Evolutionary conservation across 2,329 filamentous ascomycete species (phyloP).

Genomic region (Akanthomyces dipterigenus): DNA sequence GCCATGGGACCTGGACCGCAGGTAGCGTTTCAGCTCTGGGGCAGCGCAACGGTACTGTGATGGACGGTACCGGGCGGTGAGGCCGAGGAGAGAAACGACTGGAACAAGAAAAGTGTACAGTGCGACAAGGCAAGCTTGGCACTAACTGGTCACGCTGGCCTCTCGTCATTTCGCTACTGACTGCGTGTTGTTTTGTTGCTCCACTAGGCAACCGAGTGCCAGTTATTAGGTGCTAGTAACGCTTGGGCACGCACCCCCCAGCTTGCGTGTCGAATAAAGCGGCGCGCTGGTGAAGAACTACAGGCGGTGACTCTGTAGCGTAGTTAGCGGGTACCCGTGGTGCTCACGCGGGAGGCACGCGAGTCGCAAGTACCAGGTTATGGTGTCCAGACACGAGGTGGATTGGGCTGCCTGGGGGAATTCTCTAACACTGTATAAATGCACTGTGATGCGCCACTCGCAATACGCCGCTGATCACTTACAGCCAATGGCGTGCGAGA

Average conservation of each 20-base stretch:
- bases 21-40: neutral
- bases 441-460: conserved; percentile 2
- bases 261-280: neutral
- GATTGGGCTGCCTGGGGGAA: neutral
- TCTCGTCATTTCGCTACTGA: conserved; percentile 13
- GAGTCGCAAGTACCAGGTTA: neutral
- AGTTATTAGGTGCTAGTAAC: neutral
- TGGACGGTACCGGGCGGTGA: neutral
- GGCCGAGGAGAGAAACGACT: neutral
- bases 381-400: neutral
- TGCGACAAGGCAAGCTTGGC: neutral
- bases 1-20: neutral
- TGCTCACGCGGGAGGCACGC: neutral
- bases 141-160: conserved; percentile 13
- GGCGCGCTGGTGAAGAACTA: neutral
- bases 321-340: neutral
- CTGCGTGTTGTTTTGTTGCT: neutral
- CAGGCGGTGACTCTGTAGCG: neutral
- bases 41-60: neutral
- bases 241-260: neutral
- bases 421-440: neutral
- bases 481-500: conserved; percentile 5
- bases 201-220: neutral
- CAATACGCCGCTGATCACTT: conserved; percentile 4
- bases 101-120: neutral